Conservation (phyloP, 192 early-diverging fungal species). For the Backusella circina region DNA sequence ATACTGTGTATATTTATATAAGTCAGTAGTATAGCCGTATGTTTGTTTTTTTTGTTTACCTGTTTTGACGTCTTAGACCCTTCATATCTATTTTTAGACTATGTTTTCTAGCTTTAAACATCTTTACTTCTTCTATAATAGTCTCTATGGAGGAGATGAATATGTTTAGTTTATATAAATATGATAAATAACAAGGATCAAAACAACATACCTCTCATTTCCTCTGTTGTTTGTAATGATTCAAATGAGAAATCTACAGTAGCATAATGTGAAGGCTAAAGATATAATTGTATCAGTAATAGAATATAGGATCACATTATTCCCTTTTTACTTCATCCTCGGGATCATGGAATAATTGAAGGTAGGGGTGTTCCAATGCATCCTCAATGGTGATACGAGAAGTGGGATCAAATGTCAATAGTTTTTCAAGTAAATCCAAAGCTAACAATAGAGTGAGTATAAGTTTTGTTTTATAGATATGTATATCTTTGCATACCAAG, state of each 20-base stretch:
- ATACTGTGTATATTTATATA: background rate
- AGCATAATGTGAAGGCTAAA: conserved; percentile 52
- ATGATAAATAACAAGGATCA: background rate
- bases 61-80: conserved; percentile 14
- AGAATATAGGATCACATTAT: background rate
- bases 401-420: conserved; percentile 85
- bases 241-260: conserved; percentile 83
- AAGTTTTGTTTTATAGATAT: background rate
- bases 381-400: conserved; percentile 88
- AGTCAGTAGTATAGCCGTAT: background rate
- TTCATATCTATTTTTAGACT: conserved; percentile 18
- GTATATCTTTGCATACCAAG: conserved; percentile 60
- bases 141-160: background rate
- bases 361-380: conserved; percentile 87
- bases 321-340: conserved; percentile 22
- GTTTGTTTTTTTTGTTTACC: background rate
- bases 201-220: conserved; percentile 46
- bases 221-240: conserved; percentile 56
- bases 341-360: conserved; percentile 54
- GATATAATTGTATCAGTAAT: background rate
- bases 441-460: no score
- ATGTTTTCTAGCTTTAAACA: conserved; percentile 19
- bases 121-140: conserved; percentile 20
- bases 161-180: background rate
- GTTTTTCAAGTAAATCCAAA: conserved; percentile 76